Base-by-base conservation (phyloP, 2,329 filamentous ascomycete genomes). In the Nectriaceae sp. region DNA sequence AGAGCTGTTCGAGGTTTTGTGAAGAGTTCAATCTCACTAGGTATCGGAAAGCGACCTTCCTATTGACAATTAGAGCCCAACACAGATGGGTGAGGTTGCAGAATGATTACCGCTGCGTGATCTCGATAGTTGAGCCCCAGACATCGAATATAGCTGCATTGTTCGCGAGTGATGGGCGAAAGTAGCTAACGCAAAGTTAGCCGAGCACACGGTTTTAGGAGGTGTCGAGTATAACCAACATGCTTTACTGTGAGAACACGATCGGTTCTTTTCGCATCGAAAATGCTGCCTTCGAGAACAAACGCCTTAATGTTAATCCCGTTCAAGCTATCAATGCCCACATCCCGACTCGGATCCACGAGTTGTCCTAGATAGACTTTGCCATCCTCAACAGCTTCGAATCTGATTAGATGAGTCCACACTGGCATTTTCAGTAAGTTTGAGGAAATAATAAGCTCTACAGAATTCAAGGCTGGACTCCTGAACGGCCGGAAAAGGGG, bases 391-490 rank as follows among this genome's bases (percentile, higher is more conserved):
- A 22, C 18, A 18, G 46, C 40, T 2, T 31, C 16, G 35, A 48
- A 48, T 11, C 46, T 40, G 31, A 48, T 40, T 11, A 48, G 22
- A 26, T 48, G 46, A 16, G 46, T 43, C 46, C 46, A 48, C 5
- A 18, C 6, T 21, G 44, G 6, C 44, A 46, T 46, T 13, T 29
- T 29, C n/a, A n/a, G n/a, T n/a, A n/a, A n/a, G n/a, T n/a, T n/a
- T n/a, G n/a, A n/a, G n/a, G n/a, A n/a, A n/a, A n/a, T n/a, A n/a
- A n/a, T n/a, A n/a, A n/a, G n/a, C n/a, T n/a, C n/a, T n/a, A n/a
- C n/a, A n/a, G n/a, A n/a, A n/a, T n/a, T n/a, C n/a, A n/a, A n/a
- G n/a, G n/a, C n/a, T n/a, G n/a, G n/a, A n/a, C n/a, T n/a, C n/a
- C n/a, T n/a, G n/a, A n/a, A n/a, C n/a, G n/a, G n/a, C n/a, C n/a